A percentile compares a stretch with the other conserved stretches of the same genome.
phyloP scores from a whole-genome alignment of 2,329 filamentous ascomycete genomes.

The Pyrenophora teres region DNA sequence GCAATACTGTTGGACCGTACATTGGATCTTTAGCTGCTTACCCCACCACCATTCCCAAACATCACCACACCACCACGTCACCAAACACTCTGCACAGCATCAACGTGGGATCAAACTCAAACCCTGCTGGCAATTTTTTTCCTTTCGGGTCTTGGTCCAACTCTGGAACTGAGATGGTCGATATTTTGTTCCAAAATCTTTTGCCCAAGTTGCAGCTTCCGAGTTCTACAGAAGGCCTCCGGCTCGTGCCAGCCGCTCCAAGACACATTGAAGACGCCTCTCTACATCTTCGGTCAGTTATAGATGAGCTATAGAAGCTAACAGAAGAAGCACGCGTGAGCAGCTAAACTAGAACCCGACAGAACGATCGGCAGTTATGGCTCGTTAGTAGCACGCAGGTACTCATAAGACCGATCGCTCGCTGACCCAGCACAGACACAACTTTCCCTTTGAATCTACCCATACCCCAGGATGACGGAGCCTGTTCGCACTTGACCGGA shows the following conservation, averaged over 20 bases:
- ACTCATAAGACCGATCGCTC: constrained; percentile 2
- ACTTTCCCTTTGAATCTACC: constrained; percentile 45
- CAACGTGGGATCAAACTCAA: too few species aligned
- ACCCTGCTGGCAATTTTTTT: neutral
- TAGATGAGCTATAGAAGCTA: neutral
- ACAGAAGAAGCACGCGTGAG: constrained; percentile 1
- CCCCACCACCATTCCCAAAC: neutral
- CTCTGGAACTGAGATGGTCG: neutral
- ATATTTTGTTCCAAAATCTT: constrained; percentile 1
- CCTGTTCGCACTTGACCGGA: constrained; percentile 45
- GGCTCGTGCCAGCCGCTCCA: neutral
- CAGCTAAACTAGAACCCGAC: constrained; percentile 1
- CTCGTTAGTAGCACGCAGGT: constrained; percentile 21
- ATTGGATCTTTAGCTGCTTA: neutral
- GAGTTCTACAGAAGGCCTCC: neutral
- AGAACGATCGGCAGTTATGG: constrained; percentile 16
- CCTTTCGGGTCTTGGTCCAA: neutral
- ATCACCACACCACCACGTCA: neutral
- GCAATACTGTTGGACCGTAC: constrained; percentile 1
- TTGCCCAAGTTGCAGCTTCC: neutral
- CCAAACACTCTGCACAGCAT: too few species aligned
- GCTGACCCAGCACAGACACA: constrained; percentile 26
- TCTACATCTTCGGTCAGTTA: too few species aligned
- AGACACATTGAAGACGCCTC: neutral
- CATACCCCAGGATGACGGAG: constrained; percentile 48